These are phyloP conservation scores for Niebla homalea DNA, from an alignment of 495 filamentous ascomycete species.

Conservation along the genomic window DNA sequence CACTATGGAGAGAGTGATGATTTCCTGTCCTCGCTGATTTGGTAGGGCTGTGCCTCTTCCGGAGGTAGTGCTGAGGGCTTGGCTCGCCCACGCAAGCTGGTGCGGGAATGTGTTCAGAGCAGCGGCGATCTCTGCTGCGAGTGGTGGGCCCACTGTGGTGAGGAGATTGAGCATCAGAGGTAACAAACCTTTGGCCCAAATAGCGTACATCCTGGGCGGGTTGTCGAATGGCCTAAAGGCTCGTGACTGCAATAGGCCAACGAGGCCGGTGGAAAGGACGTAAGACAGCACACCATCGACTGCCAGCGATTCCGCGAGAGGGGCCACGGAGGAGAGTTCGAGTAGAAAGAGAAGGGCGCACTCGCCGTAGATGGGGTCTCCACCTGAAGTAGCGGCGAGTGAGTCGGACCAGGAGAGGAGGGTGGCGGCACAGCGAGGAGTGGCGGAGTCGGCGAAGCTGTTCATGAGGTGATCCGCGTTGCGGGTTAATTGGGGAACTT, in stretches of 20 bases:
- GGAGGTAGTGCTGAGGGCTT: slow-evolving; percentile 40
- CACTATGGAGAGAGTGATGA: slow-evolving; percentile 55
- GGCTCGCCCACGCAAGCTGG: slow-evolving; percentile 49
- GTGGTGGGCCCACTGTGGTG: slow-evolving; percentile 58
- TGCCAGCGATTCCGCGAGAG: slow-evolving; percentile 77
- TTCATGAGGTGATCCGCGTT: slow-evolving; percentile 50
- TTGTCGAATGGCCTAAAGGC: slow-evolving; percentile 58
- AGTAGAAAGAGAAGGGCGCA: slow-evolving; percentile 76
- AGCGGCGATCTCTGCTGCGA: slow-evolving; percentile 68
- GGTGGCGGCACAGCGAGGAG: slow-evolving; percentile 66
- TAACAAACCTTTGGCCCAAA: slow-evolving; percentile 80
- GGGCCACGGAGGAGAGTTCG: slow-evolving; percentile 68
- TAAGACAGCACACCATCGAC: slow-evolving; percentile 68
- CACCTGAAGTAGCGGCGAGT: slow-evolving; percentile 40
- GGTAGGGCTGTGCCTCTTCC: not conserved
- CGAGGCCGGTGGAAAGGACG: slow-evolving; percentile 62
- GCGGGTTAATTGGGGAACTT: slow-evolving; percentile 48
- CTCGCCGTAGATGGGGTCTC: slow-evolving; percentile 91
- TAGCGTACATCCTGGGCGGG: slow-evolving; percentile 48
- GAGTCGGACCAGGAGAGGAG: slow-evolving; percentile 92
- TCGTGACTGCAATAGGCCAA: slow-evolving; percentile 52
- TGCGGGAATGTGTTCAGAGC: slow-evolving; percentile 77
- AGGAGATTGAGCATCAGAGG: slow-evolving; percentile 87
- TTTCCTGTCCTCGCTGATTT: slow-evolving; percentile 23
- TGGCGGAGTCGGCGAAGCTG: slow-evolving; percentile 47